phyloP scores from a whole-genome alignment of 2,329 filamentous ascomycete species.

The Venturia carpophila region DNA sequence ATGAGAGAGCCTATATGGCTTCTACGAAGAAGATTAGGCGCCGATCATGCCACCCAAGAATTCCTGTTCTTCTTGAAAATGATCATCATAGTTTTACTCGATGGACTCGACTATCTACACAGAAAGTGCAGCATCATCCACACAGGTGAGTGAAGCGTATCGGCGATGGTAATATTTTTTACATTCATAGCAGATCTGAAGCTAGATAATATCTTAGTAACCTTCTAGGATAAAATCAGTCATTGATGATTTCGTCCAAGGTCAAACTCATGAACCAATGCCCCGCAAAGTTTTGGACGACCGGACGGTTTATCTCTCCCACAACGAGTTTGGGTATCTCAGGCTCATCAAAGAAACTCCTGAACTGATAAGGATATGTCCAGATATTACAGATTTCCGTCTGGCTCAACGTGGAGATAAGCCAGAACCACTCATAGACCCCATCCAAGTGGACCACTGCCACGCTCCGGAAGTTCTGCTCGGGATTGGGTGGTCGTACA shows the following conservation, averaged over 20 bases:
- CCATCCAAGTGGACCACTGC: slow-evolving; percentile 23
- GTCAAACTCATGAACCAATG: slow-evolving; percentile 22
- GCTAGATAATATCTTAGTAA: slow-evolving; percentile 20
- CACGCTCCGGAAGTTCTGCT: slow-evolving; percentile 24
- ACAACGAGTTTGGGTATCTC: slow-evolving; percentile 24
- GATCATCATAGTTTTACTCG: slow-evolving; percentile 32
- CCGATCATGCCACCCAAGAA: slow-evolving; percentile 16
- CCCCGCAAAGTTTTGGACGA: slow-evolving; percentile 15
- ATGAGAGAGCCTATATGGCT: slow-evolving; percentile 34
- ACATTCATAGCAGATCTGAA: slow-evolving; percentile 19
- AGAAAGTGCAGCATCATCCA: slow-evolving; percentile 34
- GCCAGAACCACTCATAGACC: background rate
- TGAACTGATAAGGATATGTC: slow-evolving; percentile 17
- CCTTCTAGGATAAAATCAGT: slow-evolving; percentile 24
- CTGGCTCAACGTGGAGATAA: slow-evolving; percentile 22
- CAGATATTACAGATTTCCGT: slow-evolving; percentile 26
- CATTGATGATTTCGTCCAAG: slow-evolving; percentile 20
- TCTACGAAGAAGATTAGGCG: slow-evolving; percentile 29
- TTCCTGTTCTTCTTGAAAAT: slow-evolving; percentile 28
- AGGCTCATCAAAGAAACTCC: slow-evolving; percentile 1
- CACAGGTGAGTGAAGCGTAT: slow-evolving; percentile 29
- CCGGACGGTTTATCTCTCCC: slow-evolving; percentile 26
- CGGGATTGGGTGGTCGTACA: slow-evolving; percentile 22
- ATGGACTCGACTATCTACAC: slow-evolving; percentile 37
- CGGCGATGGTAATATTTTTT: too few relatives aligned